phyloP scores from a whole-genome alignment of 2,329 filamentous ascomycete species.

The Didymella pomorum region DNA sequence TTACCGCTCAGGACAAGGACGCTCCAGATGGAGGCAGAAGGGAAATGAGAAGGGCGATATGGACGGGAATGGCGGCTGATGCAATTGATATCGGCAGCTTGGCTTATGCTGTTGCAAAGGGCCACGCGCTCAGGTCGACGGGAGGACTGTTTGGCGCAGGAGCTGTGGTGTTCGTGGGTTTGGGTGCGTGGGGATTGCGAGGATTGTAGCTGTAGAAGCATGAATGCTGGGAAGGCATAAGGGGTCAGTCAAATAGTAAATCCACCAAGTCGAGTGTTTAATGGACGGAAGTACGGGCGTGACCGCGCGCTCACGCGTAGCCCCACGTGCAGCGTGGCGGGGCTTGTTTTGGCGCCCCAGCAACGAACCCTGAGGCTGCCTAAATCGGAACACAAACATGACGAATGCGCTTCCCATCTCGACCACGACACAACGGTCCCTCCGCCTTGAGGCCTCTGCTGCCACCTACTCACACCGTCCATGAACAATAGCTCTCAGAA shows the following conservation, averaged over 20 bases:
- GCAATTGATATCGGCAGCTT: slow-evolving; percentile 32
- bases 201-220: slow-evolving; percentile 12
- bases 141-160: slow-evolving; percentile 31
- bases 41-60: slow-evolving; percentile 37
- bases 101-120: slow-evolving; percentile 30
- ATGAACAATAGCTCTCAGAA: slow-evolving; percentile 43
- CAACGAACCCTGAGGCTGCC: slow-evolving; percentile 17
- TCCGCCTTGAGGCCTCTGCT: background rate
- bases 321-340: slow-evolving; percentile 8
- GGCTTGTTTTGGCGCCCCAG: slow-evolving; percentile 17
- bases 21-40: slow-evolving; percentile 18
- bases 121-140: slow-evolving; percentile 28
- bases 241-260: background rate
- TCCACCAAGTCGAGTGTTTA: background rate
- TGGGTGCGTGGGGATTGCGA: slow-evolving; percentile 30
- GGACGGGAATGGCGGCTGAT: slow-evolving; percentile 33
- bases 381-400: slow-evolving; percentile 23
- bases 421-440: background rate
- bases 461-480: slow-evolving; percentile 1
- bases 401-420: slow-evolving; percentile 8
- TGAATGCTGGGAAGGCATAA: background rate
- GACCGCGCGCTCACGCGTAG: slow-evolving; percentile 20
- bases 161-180: slow-evolving; percentile 20
- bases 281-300: slow-evolving; percentile 14
- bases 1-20: slow-evolving; percentile 33